These are phyloP conservation scores for Allium cepa DNA, from an alignment of 106 monocot species.

Conservation along the genomic window DNA sequence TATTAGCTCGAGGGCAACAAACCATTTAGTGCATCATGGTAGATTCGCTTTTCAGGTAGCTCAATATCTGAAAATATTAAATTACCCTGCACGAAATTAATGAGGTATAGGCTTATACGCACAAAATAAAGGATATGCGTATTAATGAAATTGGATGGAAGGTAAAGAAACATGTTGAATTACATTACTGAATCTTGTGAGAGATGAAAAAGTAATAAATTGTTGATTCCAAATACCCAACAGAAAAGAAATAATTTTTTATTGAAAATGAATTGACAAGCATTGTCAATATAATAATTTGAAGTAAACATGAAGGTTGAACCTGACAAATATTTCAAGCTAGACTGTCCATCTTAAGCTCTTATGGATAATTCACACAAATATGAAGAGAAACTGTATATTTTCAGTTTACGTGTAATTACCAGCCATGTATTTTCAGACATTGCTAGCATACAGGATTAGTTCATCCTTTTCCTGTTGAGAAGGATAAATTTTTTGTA, in stretches of 20 bases:
- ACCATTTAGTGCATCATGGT: too few relatives aligned
- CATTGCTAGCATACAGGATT: conserved; percentile 77
- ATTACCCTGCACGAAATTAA: too few relatives aligned
- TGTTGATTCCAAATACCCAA: neutral
- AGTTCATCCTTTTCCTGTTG: conserved; percentile 81
- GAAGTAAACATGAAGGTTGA: too few relatives aligned
- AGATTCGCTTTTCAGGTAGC: too few relatives aligned
- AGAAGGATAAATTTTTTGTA: conserved; percentile 79
- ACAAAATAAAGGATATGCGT: neutral
- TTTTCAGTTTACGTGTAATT: conserved; percentile 35
- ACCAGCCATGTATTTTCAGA: conserved; percentile 70
- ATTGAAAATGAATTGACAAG: neutral
- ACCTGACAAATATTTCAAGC: neutral
- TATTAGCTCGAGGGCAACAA: neutral
- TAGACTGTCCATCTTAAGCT: neutral
- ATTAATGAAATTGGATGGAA: neutral
- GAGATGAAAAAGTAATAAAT: neutral
- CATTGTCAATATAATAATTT: too few relatives aligned
- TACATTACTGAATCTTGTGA: neutral
- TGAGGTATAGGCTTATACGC: too few relatives aligned
- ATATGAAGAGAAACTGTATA: neutral
- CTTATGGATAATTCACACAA: neutral
- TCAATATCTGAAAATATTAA: too few relatives aligned
- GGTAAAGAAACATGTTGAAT: neutral
- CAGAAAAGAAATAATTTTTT: neutral